A percentile compares a stretch with the other conserved stretches of the same genome.
Conservation (phyloP, 441 rosid species). For the Brassica hybrid region DNA sequence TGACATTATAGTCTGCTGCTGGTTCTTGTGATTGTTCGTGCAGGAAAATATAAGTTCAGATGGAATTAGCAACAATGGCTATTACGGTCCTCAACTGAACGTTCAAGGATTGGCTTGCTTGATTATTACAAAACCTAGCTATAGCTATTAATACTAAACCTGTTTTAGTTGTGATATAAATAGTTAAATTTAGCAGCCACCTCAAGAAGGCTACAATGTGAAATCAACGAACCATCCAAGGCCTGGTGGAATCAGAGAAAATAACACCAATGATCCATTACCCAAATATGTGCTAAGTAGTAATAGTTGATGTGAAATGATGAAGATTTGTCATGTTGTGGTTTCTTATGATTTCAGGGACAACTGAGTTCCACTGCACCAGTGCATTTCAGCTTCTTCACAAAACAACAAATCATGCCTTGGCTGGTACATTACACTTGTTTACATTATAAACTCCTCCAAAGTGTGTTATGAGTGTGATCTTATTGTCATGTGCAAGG, state of each 20-base stretch:
- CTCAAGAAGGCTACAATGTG: conserved; percentile 52
- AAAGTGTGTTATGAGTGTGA: not conserved
- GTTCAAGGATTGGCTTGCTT: conserved; percentile 59
- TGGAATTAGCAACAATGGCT: conserved; percentile 48
- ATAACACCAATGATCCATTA: conserved; percentile 14
- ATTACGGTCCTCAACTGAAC: conserved; percentile 57
- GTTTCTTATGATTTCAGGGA: conserved; percentile 44
- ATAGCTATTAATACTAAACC: not conserved
- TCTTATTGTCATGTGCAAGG: conserved; percentile 43
- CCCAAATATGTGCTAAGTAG: not conserved
- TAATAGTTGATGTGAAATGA: conserved; percentile 11
- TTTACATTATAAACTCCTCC: not conserved
- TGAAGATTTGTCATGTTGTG: conserved; percentile 13
- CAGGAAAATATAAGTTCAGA: conserved; percentile 55
- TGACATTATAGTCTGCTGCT: conserved; percentile 6
- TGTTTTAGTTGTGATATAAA: not conserved
- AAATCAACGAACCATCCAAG: conserved; percentile 44
- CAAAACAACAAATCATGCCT: conserved; percentile 51
- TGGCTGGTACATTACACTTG: not conserved
- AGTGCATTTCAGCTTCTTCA: conserved; percentile 48
- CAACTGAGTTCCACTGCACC: conserved; percentile 58
- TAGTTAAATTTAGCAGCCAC: not conserved
- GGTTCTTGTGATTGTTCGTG: conserved; percentile 28
- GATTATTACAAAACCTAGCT: not conserved
- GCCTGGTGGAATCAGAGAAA: conserved; percentile 5